A percentile compares a stretch with the other conserved stretches of the same genome.
Conservation (phyloP, 2,329 filamentous ascomycete species). For the Emmonsia crescens region DNA sequence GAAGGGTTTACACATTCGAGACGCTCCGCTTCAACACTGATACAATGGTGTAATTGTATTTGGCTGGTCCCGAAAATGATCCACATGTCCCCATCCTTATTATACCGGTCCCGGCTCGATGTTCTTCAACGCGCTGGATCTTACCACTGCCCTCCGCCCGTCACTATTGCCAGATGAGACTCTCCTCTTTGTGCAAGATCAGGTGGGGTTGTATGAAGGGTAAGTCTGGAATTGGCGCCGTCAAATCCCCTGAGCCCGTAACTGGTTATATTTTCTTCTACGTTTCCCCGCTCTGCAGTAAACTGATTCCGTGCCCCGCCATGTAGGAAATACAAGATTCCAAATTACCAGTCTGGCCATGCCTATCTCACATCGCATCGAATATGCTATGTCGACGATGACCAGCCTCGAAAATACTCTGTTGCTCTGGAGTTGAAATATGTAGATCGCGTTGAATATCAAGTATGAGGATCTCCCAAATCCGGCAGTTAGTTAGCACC, state of each 20-base stretch:
- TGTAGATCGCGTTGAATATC: conserved; percentile 82
- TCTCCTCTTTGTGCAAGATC: conserved; percentile 92
- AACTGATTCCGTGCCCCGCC: conserved; percentile 7
- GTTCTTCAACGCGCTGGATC: conserved; percentile 91
- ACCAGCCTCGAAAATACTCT: conserved; percentile 73
- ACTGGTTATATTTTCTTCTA: neutral
- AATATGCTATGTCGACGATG: conserved; percentile 85
- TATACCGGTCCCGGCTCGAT: conserved; percentile 53
- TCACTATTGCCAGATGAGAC: conserved; percentile 88
- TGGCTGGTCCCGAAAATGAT: conserved; percentile 9
- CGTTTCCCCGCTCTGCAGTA: neutral
- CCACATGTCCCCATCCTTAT: conserved; percentile 5
- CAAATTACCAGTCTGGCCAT: conserved; percentile 87
- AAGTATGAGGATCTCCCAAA: conserved; percentile 42
- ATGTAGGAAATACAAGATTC: conserved; percentile 81
- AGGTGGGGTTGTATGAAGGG: conserved; percentile 96
- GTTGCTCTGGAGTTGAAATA: conserved; percentile 80
- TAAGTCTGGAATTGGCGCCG: conserved; percentile 38
- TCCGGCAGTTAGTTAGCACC: neutral
- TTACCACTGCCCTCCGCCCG: conserved; percentile 91
- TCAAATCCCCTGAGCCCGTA: neutral
- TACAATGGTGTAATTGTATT: neutral
- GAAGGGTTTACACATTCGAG: neutral
- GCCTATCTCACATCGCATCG: conserved; percentile 94
- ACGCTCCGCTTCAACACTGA: neutral